Percentiles rank a stretch among this genome's conserved stretches.
These are phyloP conservation scores for Geranium incanum DNA, from an alignment of 441 rosid genomes.

Conservation along the genomic window DNA sequence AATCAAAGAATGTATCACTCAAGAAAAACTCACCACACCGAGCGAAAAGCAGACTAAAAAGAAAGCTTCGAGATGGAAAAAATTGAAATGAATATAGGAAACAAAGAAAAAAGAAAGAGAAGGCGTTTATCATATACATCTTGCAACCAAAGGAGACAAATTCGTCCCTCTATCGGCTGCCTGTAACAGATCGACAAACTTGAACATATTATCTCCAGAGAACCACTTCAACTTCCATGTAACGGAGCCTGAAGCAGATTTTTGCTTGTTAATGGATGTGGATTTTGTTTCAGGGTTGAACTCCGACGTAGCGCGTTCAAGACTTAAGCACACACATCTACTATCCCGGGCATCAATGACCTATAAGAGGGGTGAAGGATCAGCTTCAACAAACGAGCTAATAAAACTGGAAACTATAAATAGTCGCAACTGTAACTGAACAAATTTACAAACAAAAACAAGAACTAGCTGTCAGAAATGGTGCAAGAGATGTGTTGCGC, in stretches of 20 bases:
- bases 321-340: constrained; percentile 28
- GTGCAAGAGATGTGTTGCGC: not conserved
- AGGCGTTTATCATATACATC: constrained; percentile 25
- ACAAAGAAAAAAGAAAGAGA: not conserved
- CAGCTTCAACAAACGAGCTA: not conserved
- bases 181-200: constrained; percentile 63
- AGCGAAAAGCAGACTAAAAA: constrained; percentile 10
- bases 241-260: constrained; percentile 14
- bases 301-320: constrained; percentile 27
- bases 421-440: too few species aligned
- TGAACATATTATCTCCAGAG: constrained; percentile 38
- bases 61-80: constrained; percentile 23
- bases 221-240: constrained; percentile 68
- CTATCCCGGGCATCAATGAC: constrained; percentile 39
- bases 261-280: constrained; percentile 16
- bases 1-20: constrained; percentile 32
- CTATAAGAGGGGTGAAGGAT: constrained; percentile 30
- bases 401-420: not conserved
- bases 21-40: constrained; percentile 17
- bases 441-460: too few species aligned
- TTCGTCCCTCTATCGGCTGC: constrained; percentile 51
- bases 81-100: constrained; percentile 40
- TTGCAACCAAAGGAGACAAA: constrained; percentile 40
- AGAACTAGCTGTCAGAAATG: too few species aligned
- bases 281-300: constrained; percentile 22